Conservation (phyloP, 257 asterid species). For the Capsicum baccatum region DNA sequence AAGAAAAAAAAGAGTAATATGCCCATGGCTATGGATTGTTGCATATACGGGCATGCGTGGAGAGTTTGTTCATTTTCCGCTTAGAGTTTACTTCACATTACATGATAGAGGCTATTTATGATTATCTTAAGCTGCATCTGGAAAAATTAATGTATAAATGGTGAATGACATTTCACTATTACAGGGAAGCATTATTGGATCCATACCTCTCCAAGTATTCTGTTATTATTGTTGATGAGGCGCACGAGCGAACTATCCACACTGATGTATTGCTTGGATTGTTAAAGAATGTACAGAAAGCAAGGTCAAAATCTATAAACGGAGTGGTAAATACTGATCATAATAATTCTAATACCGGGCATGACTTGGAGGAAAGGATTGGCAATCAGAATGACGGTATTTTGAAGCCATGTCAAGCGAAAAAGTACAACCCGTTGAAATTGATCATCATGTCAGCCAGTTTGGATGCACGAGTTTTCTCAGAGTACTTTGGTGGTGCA, state of each 20-base stretch:
- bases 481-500: slow-evolving; percentile 90
- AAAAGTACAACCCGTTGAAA: slow-evolving; percentile 69
- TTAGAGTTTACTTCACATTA: not conserved
- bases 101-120: slow-evolving; percentile 13
- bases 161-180: slow-evolving; percentile 1
- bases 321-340: slow-evolving; percentile 39
- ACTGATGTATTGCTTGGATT: slow-evolving; percentile 96
- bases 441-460: slow-evolving; percentile 96
- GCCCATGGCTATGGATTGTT: not conserved
- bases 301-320: slow-evolving; percentile 58
- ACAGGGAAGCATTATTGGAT: slow-evolving; percentile 93
- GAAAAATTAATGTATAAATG: not conserved
- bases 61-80: not conserved
- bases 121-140: slow-evolving; percentile 18
- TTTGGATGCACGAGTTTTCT: slow-evolving; percentile 81
- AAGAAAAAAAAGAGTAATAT: not conserved
- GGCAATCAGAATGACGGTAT: slow-evolving; percentile 40
- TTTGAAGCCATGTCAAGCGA: slow-evolving; percentile 52
- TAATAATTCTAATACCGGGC: slow-evolving; percentile 43
- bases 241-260: slow-evolving; percentile 98
- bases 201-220: slow-evolving; percentile 87
- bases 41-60: not conserved
- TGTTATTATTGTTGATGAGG: slow-evolving; percentile 93
- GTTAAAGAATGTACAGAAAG: slow-evolving; percentile 79
- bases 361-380: slow-evolving; percentile 39